phyloP scores from a whole-genome alignment of 2,329 filamentous ascomycete genomes.

The Pyricularia sp. region DNA sequence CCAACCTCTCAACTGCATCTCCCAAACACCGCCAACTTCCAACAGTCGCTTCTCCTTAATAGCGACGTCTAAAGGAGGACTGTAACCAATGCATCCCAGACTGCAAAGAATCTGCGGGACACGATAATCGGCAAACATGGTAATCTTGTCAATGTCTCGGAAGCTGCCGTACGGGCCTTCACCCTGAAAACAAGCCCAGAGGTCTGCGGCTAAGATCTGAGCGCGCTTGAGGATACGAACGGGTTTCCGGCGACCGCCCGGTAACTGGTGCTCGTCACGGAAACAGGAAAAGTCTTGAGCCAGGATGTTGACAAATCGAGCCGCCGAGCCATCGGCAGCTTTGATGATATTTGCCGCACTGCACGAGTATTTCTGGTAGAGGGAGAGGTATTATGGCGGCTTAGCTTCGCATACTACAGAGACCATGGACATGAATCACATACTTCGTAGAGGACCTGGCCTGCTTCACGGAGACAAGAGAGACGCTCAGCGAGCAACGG shows the following conservation, averaged over 20 bases:
- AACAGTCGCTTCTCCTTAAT: constrained; percentile 54
- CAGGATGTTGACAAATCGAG: constrained; percentile 72
- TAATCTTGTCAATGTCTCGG: constrained; percentile 84
- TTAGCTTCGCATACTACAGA: not conserved
- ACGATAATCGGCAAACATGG: constrained; percentile 97
- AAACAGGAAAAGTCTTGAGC: constrained; percentile 77
- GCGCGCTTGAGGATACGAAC: constrained; percentile 86
- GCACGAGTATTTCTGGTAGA: constrained; percentile 57
- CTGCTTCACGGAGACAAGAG: constrained; percentile 69
- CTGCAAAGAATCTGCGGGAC: constrained; percentile 85
- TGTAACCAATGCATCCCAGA: constrained; percentile 72
- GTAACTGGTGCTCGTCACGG: constrained; percentile 64
- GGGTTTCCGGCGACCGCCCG: constrained; percentile 49
- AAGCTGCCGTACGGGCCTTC: constrained; percentile 61
- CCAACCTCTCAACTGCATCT: constrained; percentile 72
- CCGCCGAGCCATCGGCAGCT: constrained; percentile 65
- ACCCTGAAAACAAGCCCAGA: constrained; percentile 93
- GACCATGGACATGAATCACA: constrained; percentile 9
- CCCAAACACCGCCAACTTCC: constrained; percentile 61
- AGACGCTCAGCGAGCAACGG: constrained; percentile 71
- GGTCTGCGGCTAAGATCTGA: constrained; percentile 87
- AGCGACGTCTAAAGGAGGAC: constrained; percentile 60
- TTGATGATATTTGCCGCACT: constrained; percentile 61
- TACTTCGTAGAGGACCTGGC: constrained; percentile 66
- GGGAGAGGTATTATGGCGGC: not conserved